phyloP scores from a whole-genome alignment of 148 eudicot genomes.

The Heliosperma pusillum region DNA sequence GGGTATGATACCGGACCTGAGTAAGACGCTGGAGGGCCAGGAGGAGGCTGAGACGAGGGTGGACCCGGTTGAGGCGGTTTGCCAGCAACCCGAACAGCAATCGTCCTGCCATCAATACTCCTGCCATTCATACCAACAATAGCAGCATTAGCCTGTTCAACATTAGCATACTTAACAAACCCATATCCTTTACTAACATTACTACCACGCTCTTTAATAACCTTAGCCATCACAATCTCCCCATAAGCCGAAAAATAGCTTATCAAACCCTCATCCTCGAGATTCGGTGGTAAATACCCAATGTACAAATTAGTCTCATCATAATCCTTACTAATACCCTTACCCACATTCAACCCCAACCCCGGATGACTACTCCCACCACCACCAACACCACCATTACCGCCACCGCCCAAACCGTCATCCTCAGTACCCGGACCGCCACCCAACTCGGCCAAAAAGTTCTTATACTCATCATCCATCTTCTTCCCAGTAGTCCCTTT shows the following conservation, averaged over 20 bases:
- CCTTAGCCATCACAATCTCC: slow-evolving; percentile 78
- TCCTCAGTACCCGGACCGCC: slow-evolving; percentile 66
- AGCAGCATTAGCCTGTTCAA: slow-evolving; percentile 67
- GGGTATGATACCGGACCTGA: slow-evolving; percentile 54
- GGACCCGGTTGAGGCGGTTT: slow-evolving; percentile 68
- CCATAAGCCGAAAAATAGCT: slow-evolving; percentile 67
- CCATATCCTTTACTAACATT: slow-evolving; percentile 88
- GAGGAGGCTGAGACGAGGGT: slow-evolving; percentile 49
- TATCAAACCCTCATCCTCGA: slow-evolving; percentile 74
- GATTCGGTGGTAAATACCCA: slow-evolving; percentile 74
- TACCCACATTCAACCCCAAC: slow-evolving; percentile 38
- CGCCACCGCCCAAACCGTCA: slow-evolving; percentile 29
- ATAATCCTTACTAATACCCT: slow-evolving; percentile 49
- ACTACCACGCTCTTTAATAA: slow-evolving; percentile 62
- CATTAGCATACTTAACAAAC: slow-evolving; percentile 79
- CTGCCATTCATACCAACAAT: slow-evolving; percentile 75
- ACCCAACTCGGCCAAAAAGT: slow-evolving; percentile 83
- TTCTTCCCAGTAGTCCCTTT: slow-evolving; percentile 84
- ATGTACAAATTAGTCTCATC: slow-evolving; percentile 82
- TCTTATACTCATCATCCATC: slow-evolving; percentile 87
- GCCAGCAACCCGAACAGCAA: slow-evolving; percentile 89
- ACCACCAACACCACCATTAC: slow-evolving; percentile 43
- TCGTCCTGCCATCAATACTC: slow-evolving; percentile 61
- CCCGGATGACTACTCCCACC: slow-evolving; percentile 41
- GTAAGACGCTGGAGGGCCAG: slow-evolving; percentile 43